Base-by-base conservation (phyloP, 1,284 basidiomycete genomes). In the Lignosus rhinocerotis region DNA sequence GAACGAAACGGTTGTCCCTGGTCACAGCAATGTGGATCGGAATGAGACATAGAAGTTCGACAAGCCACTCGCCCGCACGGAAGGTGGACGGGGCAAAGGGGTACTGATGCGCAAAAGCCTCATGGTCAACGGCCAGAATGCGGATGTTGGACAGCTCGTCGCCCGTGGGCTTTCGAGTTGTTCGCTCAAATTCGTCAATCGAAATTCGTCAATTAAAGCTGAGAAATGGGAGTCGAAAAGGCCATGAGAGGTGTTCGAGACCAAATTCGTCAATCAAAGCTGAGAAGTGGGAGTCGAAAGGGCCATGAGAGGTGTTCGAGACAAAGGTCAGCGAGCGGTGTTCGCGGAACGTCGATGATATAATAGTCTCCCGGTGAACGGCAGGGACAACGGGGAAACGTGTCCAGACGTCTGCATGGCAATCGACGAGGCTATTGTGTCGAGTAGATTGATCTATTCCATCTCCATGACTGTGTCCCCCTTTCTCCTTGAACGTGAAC, bases 11-110 rank as follows among this genome's bases (percentile, higher is more conserved):
- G 58, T 86, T 86, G 41, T 85, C 82, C 14, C 75, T 76, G 0
- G 81, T 80, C 33, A 87, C 66, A 0, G 84, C 84, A 33, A 87
- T 74, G 43, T 86, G 86, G 21, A 87, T 85, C 0, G 85, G 85
- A 51, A 87, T 86, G 31, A 87, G 71, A 55, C 86, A 87, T 0
- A 87, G 62, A 7, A 87, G 66, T 12, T 86, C 80, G 0, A 82
- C 83, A 0, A 87, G 67, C 86, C 86, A 87, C 69, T 87, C 83
- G 21, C 85, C 85, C 0, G 75, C 73, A n/a, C 70, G 71, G 65
- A 80, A 79, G 59, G 7, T 70, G 61, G 32, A 57, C 7, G 17
- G 16, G 6, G 19, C 25, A 17, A 45, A 53, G 7, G 41, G 31
- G 8, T 21, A 21, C 10, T 30, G 16, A 7, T 32, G 14, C 6